Conservation (phyloP, 495 filamentous ascomycete genomes). For the Hypoxylon intermedium region DNA sequence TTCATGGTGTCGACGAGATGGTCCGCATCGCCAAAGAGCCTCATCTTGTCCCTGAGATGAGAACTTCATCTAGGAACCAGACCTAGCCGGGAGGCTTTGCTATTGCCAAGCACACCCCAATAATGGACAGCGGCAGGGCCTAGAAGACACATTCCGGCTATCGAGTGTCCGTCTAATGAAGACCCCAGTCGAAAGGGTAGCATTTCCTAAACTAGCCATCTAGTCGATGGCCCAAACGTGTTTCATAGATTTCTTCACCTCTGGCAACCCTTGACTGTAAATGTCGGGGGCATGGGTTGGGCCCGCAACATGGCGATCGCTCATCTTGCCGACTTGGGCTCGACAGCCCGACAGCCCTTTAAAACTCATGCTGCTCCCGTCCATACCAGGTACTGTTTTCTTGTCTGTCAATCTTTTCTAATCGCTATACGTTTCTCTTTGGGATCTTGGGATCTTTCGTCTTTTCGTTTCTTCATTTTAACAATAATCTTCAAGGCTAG, state of each 20-base stretch:
- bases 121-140: slow-evolving; percentile 7
- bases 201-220: slow-evolving; percentile 28
- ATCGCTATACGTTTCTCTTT: slow-evolving; percentile 30
- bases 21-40: slow-evolving; percentile 12
- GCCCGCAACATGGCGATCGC: slow-evolving; percentile 38
- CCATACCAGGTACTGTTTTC: slow-evolving; percentile 32
- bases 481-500: slow-evolving; percentile 55
- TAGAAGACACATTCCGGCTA: slow-evolving; percentile 25
- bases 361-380: slow-evolving; percentile 43
- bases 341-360: slow-evolving; percentile 30
- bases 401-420: slow-evolving; percentile 34
- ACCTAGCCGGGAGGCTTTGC: slow-evolving; percentile 25
- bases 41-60: slow-evolving; percentile 11
- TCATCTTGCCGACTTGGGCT: slow-evolving; percentile 38
- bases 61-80: neutral
- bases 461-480: slow-evolving; percentile 34
- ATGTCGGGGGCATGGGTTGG: slow-evolving; percentile 31
- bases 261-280: slow-evolving; percentile 24
- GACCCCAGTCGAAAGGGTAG: slow-evolving; percentile 25
- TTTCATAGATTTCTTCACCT: slow-evolving; percentile 44
- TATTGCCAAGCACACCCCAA: slow-evolving; percentile 22
- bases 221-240: slow-evolving; percentile 47
- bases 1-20: neutral
- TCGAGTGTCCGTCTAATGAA: slow-evolving; percentile 25
- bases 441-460: slow-evolving; percentile 32